phyloP scores from a whole-genome alignment of 2,329 filamentous ascomycete species.

The Diaporthe sp. region DNA sequence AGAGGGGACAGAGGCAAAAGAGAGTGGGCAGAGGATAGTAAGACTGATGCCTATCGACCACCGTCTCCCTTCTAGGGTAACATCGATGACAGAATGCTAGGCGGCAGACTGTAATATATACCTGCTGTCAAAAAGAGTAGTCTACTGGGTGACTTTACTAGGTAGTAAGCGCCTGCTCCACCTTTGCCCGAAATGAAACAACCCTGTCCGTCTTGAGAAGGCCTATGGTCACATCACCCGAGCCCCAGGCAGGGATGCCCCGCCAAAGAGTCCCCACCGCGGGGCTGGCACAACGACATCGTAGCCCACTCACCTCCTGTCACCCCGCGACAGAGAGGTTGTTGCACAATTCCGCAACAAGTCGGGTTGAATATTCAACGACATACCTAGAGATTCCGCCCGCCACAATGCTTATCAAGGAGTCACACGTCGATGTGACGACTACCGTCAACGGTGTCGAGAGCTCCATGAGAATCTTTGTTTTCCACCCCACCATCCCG shows the following conservation, averaged over 20 bases:
- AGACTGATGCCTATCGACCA: background rate
- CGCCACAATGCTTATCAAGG: constrained; percentile 66
- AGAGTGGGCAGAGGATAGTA: background rate
- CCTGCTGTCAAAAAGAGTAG: background rate
- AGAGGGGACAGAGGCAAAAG: background rate
- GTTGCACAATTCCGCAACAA: background rate
- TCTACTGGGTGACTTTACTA: background rate
- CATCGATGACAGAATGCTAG: background rate
- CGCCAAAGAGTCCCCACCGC: constrained; percentile 9
- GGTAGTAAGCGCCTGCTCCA: background rate
- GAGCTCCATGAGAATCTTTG: constrained; percentile 76
- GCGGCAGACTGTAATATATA: background rate
- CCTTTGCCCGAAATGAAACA: background rate
- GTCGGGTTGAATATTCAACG: background rate
- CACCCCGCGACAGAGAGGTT: background rate
- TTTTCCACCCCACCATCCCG: constrained; percentile 88
- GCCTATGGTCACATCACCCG: background rate
- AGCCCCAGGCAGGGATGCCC: background rate
- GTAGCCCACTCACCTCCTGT: background rate
- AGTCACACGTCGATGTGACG: constrained; percentile 65
- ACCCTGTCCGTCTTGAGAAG: background rate
- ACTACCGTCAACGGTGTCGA: constrained; percentile 67
- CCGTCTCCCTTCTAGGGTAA: background rate
- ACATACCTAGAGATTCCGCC: background rate
- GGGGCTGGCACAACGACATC: constrained; percentile 21